A percentile compares a stretch with the other conserved stretches of the same genome.
These are phyloP conservation scores for Globisporangium rhizosaccharum DNA, from an alignment of 352 stramenopile genomes.

Conservation along the genomic window DNA sequence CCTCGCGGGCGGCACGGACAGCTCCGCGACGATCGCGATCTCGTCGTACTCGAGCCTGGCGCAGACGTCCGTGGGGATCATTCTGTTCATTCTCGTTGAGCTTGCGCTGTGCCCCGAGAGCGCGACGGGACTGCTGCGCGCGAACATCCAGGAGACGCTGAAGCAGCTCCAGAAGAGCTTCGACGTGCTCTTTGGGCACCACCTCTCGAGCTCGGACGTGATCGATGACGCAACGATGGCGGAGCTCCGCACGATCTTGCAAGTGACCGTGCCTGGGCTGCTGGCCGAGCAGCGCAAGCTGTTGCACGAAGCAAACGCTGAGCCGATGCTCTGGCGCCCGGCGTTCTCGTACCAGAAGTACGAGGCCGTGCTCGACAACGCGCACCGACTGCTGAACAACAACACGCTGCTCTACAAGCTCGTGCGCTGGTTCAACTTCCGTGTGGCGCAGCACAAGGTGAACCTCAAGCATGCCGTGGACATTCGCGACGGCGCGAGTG, in stretches of 20 bases:
- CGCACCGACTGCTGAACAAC: slow-evolving; percentile 69
- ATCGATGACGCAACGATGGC: slow-evolving; percentile 51
- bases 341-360: slow-evolving; percentile 77
- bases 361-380: slow-evolving; percentile 52
- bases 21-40: slow-evolving; percentile 43
- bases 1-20: slow-evolving; percentile 32
- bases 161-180: slow-evolving; percentile 60
- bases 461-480: slow-evolving; percentile 34
- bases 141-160: slow-evolving; percentile 75
- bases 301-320: slow-evolving; percentile 52
- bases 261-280: slow-evolving; percentile 48
- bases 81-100: slow-evolving; percentile 77
- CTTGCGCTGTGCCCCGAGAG: slow-evolving; percentile 64
- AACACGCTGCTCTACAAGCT: slow-evolving; percentile 81
- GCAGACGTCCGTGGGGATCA: slow-evolving; percentile 69
- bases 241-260: slow-evolving; percentile 48
- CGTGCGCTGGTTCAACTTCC: slow-evolving; percentile 71
- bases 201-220: slow-evolving; percentile 44
- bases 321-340: slow-evolving; percentile 66
- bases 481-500: slow-evolving; percentile 32
- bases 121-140: slow-evolving; percentile 50
- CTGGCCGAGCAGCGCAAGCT: slow-evolving; percentile 56
- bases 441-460: slow-evolving; percentile 42
- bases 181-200: slow-evolving; percentile 62
- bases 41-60: slow-evolving; percentile 74